Evolutionary conservation across 495 filamentous ascomycete genomes (phyloP), one percentile per base, ranked within the genome.

Genomic region (Alectoria sarmentosa): DNA sequence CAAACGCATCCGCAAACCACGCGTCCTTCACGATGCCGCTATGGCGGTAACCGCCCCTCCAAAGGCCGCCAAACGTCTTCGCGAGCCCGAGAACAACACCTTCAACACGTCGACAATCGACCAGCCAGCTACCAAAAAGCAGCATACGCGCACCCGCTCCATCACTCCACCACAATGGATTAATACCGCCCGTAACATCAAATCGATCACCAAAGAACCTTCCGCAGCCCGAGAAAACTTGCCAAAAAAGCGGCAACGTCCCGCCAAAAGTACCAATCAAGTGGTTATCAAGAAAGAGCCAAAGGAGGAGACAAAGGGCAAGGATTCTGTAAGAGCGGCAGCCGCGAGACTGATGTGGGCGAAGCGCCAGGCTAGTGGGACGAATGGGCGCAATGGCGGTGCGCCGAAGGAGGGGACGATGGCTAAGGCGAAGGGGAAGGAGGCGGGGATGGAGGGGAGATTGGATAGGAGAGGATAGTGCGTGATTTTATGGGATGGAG

Each of bases 321-420:
- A 80, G 71, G 79, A 82, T 62, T 77, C 79, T 3, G 78, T 78
- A 58, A 73, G 79, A 10, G 78, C 77, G 15, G 75, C 79, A 61
- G 78, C 78, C 15, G 80, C 80, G 79, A 44, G 32, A 32, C 2
- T 42, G 17, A 32, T 48, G 34, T 63, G 65, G 65, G 60, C 49
- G 26, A 55, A 30, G 38, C 48, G 65, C 6, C n/a, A 48, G 65
- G 65, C 46, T 4, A 34, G 49, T 1, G 65, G 65, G 65, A 62
- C 59, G 46, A 63, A 58, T 54, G 65, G 65, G 49, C 26, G 65
- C 4, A 19, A 56, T 23, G 61, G 65, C 0, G 65, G 61, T 17
- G n/a, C 30, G 54, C 61, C 61, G 65, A 37, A 8, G 13, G 54
- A 37, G 19, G 46, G 52, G 0, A 60, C 30, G 48, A 57, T 30